Evolutionary conservation across 805 yeast species (phyloP).

Genomic region (Candida dajiaensis): DNA sequence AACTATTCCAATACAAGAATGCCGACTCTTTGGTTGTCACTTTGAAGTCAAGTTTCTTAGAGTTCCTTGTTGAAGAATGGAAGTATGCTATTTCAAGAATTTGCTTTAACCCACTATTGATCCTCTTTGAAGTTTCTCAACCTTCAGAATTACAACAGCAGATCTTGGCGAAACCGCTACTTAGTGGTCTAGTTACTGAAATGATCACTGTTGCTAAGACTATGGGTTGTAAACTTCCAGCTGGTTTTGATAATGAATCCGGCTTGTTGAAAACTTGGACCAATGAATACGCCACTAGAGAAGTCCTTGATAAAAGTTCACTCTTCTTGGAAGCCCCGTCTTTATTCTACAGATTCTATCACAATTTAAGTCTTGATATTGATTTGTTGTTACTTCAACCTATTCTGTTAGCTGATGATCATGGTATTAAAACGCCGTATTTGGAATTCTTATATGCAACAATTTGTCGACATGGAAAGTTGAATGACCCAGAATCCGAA

Average conservation of each 20-base stretch:
- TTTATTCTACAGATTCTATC: constrained; percentile 60
- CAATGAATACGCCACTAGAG: constrained; percentile 32
- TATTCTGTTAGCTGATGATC: constrained; percentile 84
- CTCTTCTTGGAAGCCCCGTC: constrained; percentile 43
- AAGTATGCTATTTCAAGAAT: constrained; percentile 73
- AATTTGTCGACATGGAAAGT: constrained; percentile 50
- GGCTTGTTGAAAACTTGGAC: constrained; percentile 51
- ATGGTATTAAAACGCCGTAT: constrained; percentile 81
- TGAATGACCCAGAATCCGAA: constrained; percentile 3
- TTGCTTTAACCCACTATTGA: constrained; percentile 70
- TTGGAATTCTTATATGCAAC: constrained; percentile 81
- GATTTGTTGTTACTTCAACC: constrained; percentile 82
- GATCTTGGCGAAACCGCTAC: constrained; percentile 78
- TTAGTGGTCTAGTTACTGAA: constrained; percentile 76
- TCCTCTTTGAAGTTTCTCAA: constrained; percentile 64
- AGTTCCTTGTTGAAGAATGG: constrained; percentile 76
- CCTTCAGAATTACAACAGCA: constrained; percentile 56
- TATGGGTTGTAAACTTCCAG: constrained; percentile 70
- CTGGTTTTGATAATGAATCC: constrained; percentile 63
- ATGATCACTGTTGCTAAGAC: constrained; percentile 64
- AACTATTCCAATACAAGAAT: constrained; percentile 29
- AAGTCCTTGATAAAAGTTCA: constrained; percentile 9
- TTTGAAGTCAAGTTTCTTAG: constrained; percentile 38
- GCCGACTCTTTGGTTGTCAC: constrained; percentile 39
- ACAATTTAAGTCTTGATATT: constrained; percentile 52